phyloP scores from a whole-genome alignment of 2,329 filamentous ascomycete genomes.

The Akanthomyces muscarius region DNA sequence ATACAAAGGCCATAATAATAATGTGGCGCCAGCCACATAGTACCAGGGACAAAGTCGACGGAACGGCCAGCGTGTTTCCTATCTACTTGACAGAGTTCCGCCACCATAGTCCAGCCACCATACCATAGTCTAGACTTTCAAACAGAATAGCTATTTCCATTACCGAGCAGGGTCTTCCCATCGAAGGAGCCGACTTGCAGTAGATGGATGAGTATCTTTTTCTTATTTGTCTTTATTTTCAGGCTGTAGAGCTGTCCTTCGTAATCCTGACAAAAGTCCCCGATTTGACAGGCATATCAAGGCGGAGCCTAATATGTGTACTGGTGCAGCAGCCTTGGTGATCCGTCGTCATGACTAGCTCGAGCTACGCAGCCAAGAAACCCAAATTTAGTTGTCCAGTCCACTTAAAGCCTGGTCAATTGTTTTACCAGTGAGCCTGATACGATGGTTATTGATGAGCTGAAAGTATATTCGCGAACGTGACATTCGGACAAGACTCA shows the following conservation, averaged over 20 bases:
- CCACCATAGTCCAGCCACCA: neutral
- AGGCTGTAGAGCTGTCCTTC: neutral
- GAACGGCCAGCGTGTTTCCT: neutral
- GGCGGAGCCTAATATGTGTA: neutral
- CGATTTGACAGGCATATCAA: no score
- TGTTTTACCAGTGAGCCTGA: conserved; percentile 19
- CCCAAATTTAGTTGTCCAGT: conserved; percentile 20
- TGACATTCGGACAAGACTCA: neutral
- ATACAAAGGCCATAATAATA: neutral
- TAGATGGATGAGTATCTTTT: neutral
- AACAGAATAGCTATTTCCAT: neutral
- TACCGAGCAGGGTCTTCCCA: no score
- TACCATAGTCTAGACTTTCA: neutral
- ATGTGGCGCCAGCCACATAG: neutral
- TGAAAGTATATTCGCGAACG: neutral
- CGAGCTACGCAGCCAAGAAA: neutral
- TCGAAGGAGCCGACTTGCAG: neutral
- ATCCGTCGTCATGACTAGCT: neutral
- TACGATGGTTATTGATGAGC: neutral
- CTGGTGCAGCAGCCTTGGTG: neutral
- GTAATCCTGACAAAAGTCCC: neutral
- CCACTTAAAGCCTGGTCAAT: conserved; percentile 18
- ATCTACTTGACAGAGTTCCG: neutral
- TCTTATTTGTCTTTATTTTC: neutral
- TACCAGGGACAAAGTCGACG: neutral